These are phyloP conservation scores for Boletus fagicola DNA, from an alignment of 768 basidiomycete species.

Conservation along the genomic window DNA sequence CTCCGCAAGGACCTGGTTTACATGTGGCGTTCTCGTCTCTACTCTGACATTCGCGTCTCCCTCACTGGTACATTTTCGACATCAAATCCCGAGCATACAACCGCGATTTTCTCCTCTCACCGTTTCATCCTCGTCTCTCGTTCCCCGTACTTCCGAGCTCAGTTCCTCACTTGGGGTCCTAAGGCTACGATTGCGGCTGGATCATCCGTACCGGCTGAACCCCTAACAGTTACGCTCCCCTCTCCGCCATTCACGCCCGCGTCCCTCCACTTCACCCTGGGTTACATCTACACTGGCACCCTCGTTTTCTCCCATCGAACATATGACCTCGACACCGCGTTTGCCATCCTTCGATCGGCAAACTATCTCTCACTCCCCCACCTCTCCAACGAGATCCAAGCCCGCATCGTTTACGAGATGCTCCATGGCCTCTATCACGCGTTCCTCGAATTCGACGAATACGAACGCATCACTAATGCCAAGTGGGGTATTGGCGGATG, in stretches of 20 bases:
- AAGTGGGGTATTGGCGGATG: constrained; percentile 85
- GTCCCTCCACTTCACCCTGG: constrained; percentile 89
- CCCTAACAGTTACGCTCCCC: constrained; percentile 66
- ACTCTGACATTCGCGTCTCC: constrained; percentile 85
- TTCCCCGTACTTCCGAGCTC: constrained; percentile 80
- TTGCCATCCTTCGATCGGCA: constrained; percentile 83
- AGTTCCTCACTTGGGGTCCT: constrained; percentile 68
- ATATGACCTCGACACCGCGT: constrained; percentile 89
- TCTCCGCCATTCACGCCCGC: constrained; percentile 95
- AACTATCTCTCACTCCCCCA: constrained; percentile 73
- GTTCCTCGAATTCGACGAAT: constrained; percentile 74
- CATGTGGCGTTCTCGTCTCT: constrained; percentile 95
- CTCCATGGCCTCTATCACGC: constrained; percentile 87
- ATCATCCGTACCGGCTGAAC: constrained; percentile 37
- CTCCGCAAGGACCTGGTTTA: constrained; percentile 91
- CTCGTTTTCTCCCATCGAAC: constrained; percentile 89
- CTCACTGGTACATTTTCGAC: constrained; percentile 70
- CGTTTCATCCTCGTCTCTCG: constrained; percentile 90
- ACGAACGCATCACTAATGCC: constrained; percentile 69
- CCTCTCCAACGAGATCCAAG: constrained; percentile 77
- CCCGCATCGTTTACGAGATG: constrained; percentile 84
- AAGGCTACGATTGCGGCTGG: constrained; percentile 32
- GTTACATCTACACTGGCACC: constrained; percentile 93
- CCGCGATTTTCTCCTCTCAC: constrained; percentile 87
- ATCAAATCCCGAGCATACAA: constrained; percentile 62